These are phyloP conservation scores for Phaseolus lunatus DNA, from an alignment of 306 rosid species.

Conservation along the genomic window DNA sequence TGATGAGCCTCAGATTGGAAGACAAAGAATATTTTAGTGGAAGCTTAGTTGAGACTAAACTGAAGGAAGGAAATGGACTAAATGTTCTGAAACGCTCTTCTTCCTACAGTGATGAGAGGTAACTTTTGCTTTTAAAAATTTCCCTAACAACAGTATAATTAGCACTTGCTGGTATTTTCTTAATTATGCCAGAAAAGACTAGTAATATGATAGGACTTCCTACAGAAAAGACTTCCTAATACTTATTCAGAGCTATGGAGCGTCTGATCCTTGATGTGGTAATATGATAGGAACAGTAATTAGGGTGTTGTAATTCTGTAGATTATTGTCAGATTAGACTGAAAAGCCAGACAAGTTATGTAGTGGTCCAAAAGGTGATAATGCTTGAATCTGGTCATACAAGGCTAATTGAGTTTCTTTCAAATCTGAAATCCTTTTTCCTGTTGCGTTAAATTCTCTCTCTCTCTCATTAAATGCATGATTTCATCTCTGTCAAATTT, in stretches of 20 bases:
- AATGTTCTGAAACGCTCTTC: conserved; percentile 86
- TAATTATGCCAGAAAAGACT: neutral
- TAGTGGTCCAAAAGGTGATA: neutral
- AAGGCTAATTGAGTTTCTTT: neutral
- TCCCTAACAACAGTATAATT: conserved; percentile 32
- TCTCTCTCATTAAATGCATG: neutral
- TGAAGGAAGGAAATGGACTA: conserved; percentile 63
- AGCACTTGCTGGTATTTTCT: conserved; percentile 14
- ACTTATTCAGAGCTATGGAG: conserved; percentile 28
- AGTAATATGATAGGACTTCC: too few species aligned
- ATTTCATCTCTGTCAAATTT: neutral
- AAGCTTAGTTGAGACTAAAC: conserved; percentile 87
- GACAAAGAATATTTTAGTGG: conserved; percentile 98
- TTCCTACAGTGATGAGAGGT: conserved; percentile 91
- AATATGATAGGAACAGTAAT: neutral
- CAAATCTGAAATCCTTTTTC: neutral
- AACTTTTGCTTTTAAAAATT: conserved; percentile 39
- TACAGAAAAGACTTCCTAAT: too few species aligned
- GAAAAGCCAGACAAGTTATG: neutral
- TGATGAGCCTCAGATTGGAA: conserved; percentile 79
- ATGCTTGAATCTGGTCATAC: neutral
- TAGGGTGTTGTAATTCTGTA: conserved; percentile 5
- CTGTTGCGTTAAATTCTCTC: neutral
- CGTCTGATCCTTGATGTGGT: conserved; percentile 9
- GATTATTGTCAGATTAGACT: neutral